Evolutionary conservation across 140 eudicot species (phyloP), one percentile per base, ranked within the genome.

Genomic region (Oenanthe javanica): DNA sequence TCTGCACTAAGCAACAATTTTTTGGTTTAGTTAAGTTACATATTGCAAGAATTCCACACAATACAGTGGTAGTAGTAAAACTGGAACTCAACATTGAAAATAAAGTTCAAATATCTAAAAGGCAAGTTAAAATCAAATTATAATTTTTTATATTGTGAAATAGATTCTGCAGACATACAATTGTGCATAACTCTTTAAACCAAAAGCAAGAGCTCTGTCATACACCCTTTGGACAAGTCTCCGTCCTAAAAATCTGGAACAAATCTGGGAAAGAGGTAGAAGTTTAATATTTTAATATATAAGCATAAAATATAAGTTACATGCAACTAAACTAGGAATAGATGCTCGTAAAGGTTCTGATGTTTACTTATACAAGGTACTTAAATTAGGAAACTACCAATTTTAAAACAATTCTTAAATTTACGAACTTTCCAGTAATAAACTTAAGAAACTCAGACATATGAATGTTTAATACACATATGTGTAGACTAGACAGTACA

Each of bases 1-100:
- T 78, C 98, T 94, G 92, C 84, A 87, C 76, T 55, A 50, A 75
- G 69, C 45, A 61, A 75, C 27, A 76, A 42, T 43, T 40, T 61
- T 79, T 25, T 74, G 43, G 47, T 9, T 11, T 49, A 25, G 63
- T 31, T 14, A 49, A 75, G 18, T 75, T 23, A 48, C 36, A 49
- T 49, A 49, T 48, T 48, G 42, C 79, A 48, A 12, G 79, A 75
- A 48, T 13, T 75, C 12, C n/a, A 49, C 23, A 18, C 23, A 47
- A 9, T 0, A 10, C 5, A 6, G 15, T 27, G 40, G 11, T 21
- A 66, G 43, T 11, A 36, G 46, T 12, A 36, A 38, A 31, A 67
- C 15, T 31, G 7, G 73, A 36, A 31, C 5, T 36, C 45, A 31
- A 9, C 45, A 13, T 67, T 36, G 10, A 11, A 67, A 11, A 31